A percentile compares a stretch with the other conserved stretches of the same genome.
Evolutionary conservation across 2,329 filamentous ascomycete species (phyloP).

Genomic region (Tolypocladium amazonense): DNA sequence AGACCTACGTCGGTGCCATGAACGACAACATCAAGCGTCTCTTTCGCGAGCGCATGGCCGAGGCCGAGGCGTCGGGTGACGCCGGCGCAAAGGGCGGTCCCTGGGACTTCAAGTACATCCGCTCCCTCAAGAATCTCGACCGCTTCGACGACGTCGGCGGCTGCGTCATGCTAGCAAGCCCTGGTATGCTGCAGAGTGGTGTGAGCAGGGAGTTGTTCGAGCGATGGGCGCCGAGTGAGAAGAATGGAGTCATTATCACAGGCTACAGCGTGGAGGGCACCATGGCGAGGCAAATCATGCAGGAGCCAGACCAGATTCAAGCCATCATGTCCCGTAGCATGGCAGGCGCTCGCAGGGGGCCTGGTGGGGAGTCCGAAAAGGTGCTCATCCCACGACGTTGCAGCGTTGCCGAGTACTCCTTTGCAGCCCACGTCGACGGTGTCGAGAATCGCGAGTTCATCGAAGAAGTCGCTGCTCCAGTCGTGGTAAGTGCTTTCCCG

Average conservation of each 20-base stretch:
- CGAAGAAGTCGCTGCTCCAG: conserved; percentile 81
- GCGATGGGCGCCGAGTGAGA: conserved; percentile 89
- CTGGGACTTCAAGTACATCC: conserved; percentile 94
- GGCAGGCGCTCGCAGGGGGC: conserved; percentile 49
- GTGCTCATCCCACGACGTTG: conserved; percentile 87
- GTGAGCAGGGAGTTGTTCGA: conserved; percentile 89
- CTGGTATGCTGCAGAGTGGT: conserved; percentile 96
- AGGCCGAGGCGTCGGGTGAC: conserved; percentile 73
- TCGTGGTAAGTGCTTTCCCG: conserved; percentile 59
- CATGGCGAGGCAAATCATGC: conserved; percentile 93
- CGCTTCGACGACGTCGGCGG: conserved; percentile 92
- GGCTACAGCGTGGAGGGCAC: conserved; percentile 98
- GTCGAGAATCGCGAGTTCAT: conserved; percentile 96
- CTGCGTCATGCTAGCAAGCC: conserved; percentile 94
- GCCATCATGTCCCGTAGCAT: conserved; percentile 76
- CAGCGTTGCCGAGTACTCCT: conserved; percentile 88
- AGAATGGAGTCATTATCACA: conserved; percentile 97
- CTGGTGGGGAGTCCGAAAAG: conserved; percentile 66
- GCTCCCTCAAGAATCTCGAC: conserved; percentile 84
- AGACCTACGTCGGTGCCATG: conserved; percentile 97
- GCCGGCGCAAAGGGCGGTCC: conserved; percentile 68
- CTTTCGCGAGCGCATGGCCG: conserved; percentile 87
- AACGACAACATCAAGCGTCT: conserved; percentile 97
- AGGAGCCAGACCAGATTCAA: conserved; percentile 89
- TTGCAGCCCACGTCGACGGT: conserved; percentile 93